Evolutionary conservation across 805 yeast genomes (phyloP).

Genomic region (Saturnispora gosingensis): DNA sequence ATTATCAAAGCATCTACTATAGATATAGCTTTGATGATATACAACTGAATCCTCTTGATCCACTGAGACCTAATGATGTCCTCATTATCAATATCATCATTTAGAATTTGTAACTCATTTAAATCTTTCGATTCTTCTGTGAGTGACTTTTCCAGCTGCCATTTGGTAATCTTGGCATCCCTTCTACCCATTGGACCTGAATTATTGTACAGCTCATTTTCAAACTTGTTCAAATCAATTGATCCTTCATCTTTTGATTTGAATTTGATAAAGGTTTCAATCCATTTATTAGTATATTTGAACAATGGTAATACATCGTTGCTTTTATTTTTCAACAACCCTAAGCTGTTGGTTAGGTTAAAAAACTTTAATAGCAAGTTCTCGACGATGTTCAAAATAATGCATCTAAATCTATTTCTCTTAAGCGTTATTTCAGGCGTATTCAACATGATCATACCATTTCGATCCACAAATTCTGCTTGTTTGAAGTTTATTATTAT

Average conservation of each 20-base stretch:
- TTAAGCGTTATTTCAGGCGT: not conserved
- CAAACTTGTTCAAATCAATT: conserved; percentile 10
- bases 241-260: conserved; percentile 3
- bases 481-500: conserved; percentile 5
- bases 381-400: conserved; percentile 11
- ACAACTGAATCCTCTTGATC: conserved; percentile 44
- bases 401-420: conserved; percentile 10
- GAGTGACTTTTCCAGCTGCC: conserved; percentile 35
- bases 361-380: conserved; percentile 4
- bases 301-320: conserved; percentile 1
- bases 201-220: not conserved
- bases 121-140: not conserved
- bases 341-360: not conserved
- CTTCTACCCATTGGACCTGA: conserved; percentile 41
- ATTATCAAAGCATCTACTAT: conserved; percentile 48
- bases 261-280: conserved; percentile 6
- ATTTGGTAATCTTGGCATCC: conserved; percentile 63
- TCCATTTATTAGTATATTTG: conserved; percentile 11
- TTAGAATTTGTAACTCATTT: conserved; percentile 1
- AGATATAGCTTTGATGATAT: conserved; percentile 44
- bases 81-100: conserved; percentile 25
- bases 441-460: conserved; percentile 12
- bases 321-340: not conserved
- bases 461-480: conserved; percentile 12
- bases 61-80: conserved; percentile 49